Evolutionary conservation across 306 rosid species (phyloP).

Genomic region (Trifolium fragiferum): DNA sequence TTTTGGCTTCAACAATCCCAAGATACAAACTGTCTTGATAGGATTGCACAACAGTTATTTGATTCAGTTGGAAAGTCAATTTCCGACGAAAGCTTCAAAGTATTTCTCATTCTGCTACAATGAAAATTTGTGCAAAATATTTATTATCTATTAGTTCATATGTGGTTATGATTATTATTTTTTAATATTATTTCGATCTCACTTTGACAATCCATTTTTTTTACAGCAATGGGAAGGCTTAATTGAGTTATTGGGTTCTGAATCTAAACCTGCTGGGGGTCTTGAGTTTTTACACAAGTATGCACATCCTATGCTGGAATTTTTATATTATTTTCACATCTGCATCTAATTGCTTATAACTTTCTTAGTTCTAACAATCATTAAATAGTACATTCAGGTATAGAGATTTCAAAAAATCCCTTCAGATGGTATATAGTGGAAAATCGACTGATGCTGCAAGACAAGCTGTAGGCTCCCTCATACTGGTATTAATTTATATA

Average conservation of each 20-base stretch:
- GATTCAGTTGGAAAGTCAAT: constrained; percentile 92
- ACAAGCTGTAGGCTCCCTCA: constrained; percentile 78
- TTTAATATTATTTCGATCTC: constrained; percentile 31
- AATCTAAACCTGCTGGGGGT: constrained; percentile 87
- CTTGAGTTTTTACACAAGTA: constrained; percentile 95
- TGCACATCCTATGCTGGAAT: constrained; percentile 28
- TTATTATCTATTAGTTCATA: not conserved
- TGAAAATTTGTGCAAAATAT: constrained; percentile 6
- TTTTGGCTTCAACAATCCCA: constrained; percentile 94
- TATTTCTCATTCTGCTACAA: constrained; percentile 37
- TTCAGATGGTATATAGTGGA: constrained; percentile 66
- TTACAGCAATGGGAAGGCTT: constrained; percentile 96
- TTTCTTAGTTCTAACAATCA: constrained; percentile 24
- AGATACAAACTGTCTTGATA: constrained; percentile 76
- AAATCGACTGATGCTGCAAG: constrained; percentile 70
- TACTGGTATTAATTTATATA: constrained; percentile 57
- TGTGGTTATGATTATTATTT: constrained; percentile 15
- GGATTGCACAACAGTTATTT: constrained; percentile 88
- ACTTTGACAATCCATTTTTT: constrained; percentile 6
- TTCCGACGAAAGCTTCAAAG: constrained; percentile 94
- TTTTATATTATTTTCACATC: constrained; percentile 34
- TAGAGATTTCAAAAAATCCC: constrained; percentile 89
- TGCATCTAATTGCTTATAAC: constrained; percentile 32
- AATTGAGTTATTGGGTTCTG: constrained; percentile 91
- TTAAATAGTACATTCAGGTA: constrained; percentile 60